Percentiles rank a stretch among this genome's conserved stretches.
These are phyloP conservation scores for Ophiocordyceps robertsii DNA, from an alignment of 2,329 filamentous ascomycete species.

Conservation along the genomic window DNA sequence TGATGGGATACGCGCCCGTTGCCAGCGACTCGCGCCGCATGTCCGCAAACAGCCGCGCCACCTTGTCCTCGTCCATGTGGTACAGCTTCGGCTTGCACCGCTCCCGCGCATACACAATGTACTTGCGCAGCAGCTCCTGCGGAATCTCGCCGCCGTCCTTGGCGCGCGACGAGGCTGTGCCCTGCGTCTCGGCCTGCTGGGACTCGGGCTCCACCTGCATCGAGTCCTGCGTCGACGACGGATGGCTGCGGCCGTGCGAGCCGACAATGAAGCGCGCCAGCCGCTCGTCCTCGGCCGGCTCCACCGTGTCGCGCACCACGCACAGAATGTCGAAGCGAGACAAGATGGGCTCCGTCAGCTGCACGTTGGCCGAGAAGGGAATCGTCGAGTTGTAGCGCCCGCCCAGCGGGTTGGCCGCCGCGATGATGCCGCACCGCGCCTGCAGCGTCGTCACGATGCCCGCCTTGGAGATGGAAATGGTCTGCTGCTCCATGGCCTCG, in stretches of 20 bases:
- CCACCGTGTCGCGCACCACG: conserved; percentile 89
- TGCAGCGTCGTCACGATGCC: conserved; percentile 96
- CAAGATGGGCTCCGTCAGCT: conserved; percentile 91
- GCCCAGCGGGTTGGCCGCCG: conserved; percentile 90
- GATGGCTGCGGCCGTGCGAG: conserved; percentile 84
- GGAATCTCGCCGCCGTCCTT: conserved; percentile 56
- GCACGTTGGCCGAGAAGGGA: conserved; percentile 90
- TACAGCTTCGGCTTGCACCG: conserved; percentile 85
- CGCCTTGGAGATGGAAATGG: conserved; percentile 96
- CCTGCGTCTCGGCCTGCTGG: conserved; percentile 24
- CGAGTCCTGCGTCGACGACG: conserved; percentile 39
- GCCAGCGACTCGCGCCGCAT: conserved; percentile 89
- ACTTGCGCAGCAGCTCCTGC: conserved; percentile 85
- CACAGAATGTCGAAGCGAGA: conserved; percentile 97
- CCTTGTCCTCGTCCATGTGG: conserved; percentile 95
- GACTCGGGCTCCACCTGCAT: conserved; percentile 53
- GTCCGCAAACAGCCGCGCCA: conserved; percentile 85
- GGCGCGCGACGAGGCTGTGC: conserved; percentile 14
- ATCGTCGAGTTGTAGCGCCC: conserved; percentile 95
- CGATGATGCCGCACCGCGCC: conserved; percentile 89
- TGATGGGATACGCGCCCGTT: conserved; percentile 95
- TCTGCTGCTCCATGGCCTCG: conserved; percentile 99
- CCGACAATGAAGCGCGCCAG: conserved; percentile 90
- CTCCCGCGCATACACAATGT: conserved; percentile 89
- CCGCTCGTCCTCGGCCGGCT: conserved; percentile 82